Evolutionary conservation across 2,329 filamentous ascomycete genomes (phyloP).

Genomic region (Botrytis aclada): DNA sequence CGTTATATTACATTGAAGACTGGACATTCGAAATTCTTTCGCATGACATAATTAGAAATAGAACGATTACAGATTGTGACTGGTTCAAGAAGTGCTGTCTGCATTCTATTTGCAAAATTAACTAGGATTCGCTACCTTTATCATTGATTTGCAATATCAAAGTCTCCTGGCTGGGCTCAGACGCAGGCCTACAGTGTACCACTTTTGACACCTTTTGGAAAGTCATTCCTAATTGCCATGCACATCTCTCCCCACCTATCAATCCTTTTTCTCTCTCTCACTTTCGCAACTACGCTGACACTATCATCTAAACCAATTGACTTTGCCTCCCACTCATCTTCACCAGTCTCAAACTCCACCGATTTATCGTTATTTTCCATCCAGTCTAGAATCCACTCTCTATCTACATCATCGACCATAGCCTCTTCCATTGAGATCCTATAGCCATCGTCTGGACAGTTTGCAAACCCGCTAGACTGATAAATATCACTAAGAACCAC

Average conservation of each 20-base stretch:
- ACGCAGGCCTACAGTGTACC: not conserved
- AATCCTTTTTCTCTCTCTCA: constrained; percentile 15
- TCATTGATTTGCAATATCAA: not conserved
- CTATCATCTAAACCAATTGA: constrained; percentile 5
- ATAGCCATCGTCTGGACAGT: constrained; percentile 26
- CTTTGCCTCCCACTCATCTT: constrained; percentile 12
- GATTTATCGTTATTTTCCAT: constrained; percentile 18
- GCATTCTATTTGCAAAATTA: too few relatives aligned
- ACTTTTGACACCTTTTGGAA: too few relatives aligned
- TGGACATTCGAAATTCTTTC: not conserved
- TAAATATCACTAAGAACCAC: constrained; percentile 15
- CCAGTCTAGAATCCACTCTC: constrained; percentile 24
- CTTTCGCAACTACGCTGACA: constrained; percentile 14
- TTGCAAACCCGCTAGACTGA: constrained; percentile 23
- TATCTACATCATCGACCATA: constrained; percentile 21
- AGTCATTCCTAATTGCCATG: not conserved
- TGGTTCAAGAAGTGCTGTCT: not conserved
- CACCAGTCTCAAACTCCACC: not conserved
- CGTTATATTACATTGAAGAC: not conserved
- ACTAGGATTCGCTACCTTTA: too few relatives aligned
- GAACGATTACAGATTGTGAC: not conserved
- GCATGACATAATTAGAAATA: not conserved
- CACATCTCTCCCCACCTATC: constrained; percentile 6
- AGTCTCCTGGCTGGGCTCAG: not conserved
- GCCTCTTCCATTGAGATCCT: constrained; percentile 23